Percentiles rank a stretch among this genome's conserved stretches.
Conservation (phyloP, 1,139 yeast genomes). For the Saccharomyces hybrid region DNA sequence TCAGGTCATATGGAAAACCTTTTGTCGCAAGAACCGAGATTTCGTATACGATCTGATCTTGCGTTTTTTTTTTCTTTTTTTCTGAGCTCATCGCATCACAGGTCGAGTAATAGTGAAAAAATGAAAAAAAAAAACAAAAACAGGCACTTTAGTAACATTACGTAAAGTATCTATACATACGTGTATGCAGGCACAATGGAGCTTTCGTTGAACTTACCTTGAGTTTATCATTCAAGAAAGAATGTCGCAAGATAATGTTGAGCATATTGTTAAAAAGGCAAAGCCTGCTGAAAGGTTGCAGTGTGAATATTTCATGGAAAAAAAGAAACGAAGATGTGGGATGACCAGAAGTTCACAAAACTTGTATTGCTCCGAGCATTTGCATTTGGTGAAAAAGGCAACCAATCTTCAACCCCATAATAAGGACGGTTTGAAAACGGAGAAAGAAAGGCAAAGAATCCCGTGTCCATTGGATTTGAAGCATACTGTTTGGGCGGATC, state of each 20-base stretch:
- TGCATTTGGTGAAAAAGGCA: slow-evolving; percentile 5
- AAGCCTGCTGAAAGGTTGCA: slow-evolving; percentile 10
- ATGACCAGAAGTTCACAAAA: slow-evolving; percentile 18
- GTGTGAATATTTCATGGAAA: slow-evolving; percentile 20
- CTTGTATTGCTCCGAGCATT: slow-evolving; percentile 25
- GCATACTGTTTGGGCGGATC: slow-evolving; percentile 64
- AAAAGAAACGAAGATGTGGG: slow-evolving; percentile 27
- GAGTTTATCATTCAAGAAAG: neutral
- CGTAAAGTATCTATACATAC: neutral
- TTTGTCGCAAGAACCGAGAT: too few relatives aligned
- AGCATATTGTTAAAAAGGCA: neutral
- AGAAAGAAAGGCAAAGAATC: slow-evolving; percentile 35
- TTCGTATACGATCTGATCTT: too few relatives aligned
- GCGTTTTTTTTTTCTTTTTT: neutral
- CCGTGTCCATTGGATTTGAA: slow-evolving; percentile 73
- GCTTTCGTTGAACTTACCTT: neutral
- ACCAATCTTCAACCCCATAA: neutral
- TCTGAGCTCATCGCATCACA: neutral
- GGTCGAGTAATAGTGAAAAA: neutral
- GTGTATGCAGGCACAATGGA: neutral
- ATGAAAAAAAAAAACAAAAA: neutral
- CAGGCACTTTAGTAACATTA: neutral
- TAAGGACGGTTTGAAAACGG: neutral
- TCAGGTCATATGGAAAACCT: too few relatives aligned
- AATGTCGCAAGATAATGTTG: neutral